These are phyloP conservation scores for Ajuga chamaepitys DNA, from an alignment of 257 asterid species.

Conservation along the genomic window DNA sequence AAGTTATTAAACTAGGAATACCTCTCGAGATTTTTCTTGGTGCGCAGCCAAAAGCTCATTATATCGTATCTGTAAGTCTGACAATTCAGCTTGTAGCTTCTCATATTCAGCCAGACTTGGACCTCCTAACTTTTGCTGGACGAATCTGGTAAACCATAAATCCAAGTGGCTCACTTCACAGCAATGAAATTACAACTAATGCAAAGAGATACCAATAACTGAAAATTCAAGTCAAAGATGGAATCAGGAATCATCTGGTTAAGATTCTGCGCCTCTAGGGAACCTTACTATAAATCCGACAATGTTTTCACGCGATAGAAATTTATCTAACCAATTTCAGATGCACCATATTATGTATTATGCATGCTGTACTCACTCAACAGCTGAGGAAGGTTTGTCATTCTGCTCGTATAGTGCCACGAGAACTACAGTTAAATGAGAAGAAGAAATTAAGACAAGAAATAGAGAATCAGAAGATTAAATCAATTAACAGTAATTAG, in stretches of 20 bases:
- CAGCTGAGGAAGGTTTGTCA: slow-evolving; percentile 86
- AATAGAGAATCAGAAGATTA: not conserved
- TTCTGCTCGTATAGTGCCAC: slow-evolving; percentile 88
- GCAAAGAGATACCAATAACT: not conserved
- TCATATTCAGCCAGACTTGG: slow-evolving; percentile 74
- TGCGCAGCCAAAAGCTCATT: slow-evolving; percentile 59
- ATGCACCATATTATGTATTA: not conserved
- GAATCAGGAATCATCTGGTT: not conserved
- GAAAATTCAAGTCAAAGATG: not conserved
- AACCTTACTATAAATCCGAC: not conserved
- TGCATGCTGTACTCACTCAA: slow-evolving; percentile 56
- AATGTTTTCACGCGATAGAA: not conserved
- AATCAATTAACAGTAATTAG: slow-evolving; percentile 1
- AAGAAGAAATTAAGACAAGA: slow-evolving; percentile 1
- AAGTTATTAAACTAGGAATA: slow-evolving; percentile 13
- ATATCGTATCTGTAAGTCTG: slow-evolving; percentile 53
- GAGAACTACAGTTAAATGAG: slow-evolving; percentile 43
- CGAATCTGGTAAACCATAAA: slow-evolving; percentile 45
- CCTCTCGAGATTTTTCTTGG: slow-evolving; percentile 77
- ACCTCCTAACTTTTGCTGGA: slow-evolving; percentile 91
- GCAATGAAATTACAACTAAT: not conserved
- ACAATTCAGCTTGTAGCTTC: slow-evolving; percentile 66
- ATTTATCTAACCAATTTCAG: not conserved
- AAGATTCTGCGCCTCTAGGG: not conserved
- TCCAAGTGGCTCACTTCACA: not conserved